phyloP scores from a whole-genome alignment of 495 filamentous ascomycete genomes.

The Xylona heveae region DNA sequence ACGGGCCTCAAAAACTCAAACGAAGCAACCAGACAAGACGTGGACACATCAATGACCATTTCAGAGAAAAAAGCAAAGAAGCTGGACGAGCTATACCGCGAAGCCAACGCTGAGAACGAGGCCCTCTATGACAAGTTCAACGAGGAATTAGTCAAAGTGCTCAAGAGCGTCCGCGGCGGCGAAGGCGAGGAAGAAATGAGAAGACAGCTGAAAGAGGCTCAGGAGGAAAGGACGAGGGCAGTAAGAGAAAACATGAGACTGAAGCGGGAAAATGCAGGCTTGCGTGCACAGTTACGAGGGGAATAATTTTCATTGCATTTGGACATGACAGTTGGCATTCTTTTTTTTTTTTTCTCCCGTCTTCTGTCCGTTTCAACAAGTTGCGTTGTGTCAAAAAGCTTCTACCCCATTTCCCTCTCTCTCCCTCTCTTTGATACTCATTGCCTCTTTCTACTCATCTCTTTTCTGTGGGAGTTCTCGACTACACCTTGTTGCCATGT shows the following conservation, averaged over 20 bases:
- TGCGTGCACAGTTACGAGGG: no score
- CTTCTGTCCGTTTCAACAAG: no score
- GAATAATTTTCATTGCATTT: no score
- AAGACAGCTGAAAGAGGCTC: slow-evolving; percentile 36
- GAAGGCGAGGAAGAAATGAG: slow-evolving; percentile 55
- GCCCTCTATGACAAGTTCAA: slow-evolving; percentile 88
- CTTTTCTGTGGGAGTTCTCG: no score
- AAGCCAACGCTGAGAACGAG: slow-evolving; percentile 83
- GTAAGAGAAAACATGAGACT: slow-evolving; percentile 62
- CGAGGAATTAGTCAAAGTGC: slow-evolving; percentile 64
- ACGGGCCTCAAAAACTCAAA: slow-evolving; percentile 38
- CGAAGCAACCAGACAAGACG: slow-evolving; percentile 37
- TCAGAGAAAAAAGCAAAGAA: slow-evolving; percentile 60
- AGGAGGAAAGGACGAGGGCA: slow-evolving; percentile 45
- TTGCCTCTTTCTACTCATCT: no score
- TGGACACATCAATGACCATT: slow-evolving; percentile 45
- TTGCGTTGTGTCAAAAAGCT: no score
- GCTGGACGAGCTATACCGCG: slow-evolving; percentile 75
- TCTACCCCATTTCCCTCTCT: no score
- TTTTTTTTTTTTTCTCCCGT: no score
- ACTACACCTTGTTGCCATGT: no score
- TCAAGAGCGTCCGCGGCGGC: slow-evolving; percentile 48
- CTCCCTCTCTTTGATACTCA: no score
- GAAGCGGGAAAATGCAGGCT: slow-evolving; percentile 25
- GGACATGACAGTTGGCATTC: no score